Conservation (phyloP, 768 basidiomycete species). For the Trametes cinnabarina region DNA sequence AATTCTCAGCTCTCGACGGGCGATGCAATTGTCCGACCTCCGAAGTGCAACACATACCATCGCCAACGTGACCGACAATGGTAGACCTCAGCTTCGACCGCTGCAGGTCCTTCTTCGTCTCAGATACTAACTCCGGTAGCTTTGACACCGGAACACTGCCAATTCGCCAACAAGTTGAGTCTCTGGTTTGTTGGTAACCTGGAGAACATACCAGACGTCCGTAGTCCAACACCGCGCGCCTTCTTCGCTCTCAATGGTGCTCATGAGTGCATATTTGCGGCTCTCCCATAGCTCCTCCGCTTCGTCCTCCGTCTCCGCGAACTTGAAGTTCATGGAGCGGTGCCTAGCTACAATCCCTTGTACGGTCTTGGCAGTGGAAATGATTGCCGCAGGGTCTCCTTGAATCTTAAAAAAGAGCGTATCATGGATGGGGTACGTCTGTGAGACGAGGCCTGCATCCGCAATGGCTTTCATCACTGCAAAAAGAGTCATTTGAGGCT, state of each 20-base stretch:
- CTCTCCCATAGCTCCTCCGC: slow-evolving; percentile 80
- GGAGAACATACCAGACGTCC: slow-evolving; percentile 71
- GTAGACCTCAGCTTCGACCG: slow-evolving; percentile 58
- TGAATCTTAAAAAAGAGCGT: slow-evolving; percentile 92
- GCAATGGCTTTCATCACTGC: slow-evolving; percentile 78
- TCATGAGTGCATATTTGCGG: slow-evolving; percentile 80
- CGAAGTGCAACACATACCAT: too few species aligned
- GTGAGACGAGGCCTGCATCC: slow-evolving; percentile 54
- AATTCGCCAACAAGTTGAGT: neutral
- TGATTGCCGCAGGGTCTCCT: slow-evolving; percentile 57
- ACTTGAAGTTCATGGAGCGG: slow-evolving; percentile 64
- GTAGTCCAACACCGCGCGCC: slow-evolving; percentile 79
- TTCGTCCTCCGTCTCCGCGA: slow-evolving; percentile 72
- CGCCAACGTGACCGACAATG: slow-evolving; percentile 80
- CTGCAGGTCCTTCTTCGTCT: slow-evolving; percentile 77
- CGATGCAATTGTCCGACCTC: too few species aligned
- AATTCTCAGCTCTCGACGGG: neutral
- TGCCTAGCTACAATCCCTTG: slow-evolving; percentile 64
- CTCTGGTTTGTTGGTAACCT: neutral
- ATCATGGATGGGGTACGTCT: slow-evolving; percentile 66
- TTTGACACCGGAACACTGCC: slow-evolving; percentile 68
- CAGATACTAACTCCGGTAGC: slow-evolving; percentile 66
- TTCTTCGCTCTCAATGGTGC: slow-evolving; percentile 61
- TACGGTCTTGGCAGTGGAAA: slow-evolving; percentile 36
- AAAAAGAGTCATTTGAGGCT: neutral